Base-by-base conservation (phyloP, 2,329 filamentous ascomycete genomes). In the Fusarium xylarioides region DNA sequence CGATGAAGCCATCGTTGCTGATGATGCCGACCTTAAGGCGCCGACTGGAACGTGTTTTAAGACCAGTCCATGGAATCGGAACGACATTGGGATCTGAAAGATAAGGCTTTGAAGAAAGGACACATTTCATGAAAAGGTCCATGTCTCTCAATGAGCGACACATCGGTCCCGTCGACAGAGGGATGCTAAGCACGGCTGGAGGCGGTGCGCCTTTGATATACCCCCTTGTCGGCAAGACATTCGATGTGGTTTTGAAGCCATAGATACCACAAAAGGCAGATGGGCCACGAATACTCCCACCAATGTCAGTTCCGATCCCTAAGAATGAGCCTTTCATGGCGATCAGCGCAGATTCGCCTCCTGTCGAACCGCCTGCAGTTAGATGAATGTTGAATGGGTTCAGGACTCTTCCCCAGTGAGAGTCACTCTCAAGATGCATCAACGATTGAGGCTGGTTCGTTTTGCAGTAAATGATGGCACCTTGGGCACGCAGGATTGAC, bases 401-500 rank as follows among this genome's bases (percentile, higher is more conserved):
- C n/a, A 91, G 79, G 0, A 87, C 88, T 28, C 87, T 85, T 4
- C 89, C 90, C 68, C 87, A 89, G 34, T 91, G 79, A 71, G 92
- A 91, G 72, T 92, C 90, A 35, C 89, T 77, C 10, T 83, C 82
- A 66, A 82, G 82, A 64, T 88, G 78, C 3, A 84, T 85, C 3
- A 69, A 16, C 0, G 66, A 70, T 68, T 89, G 87, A 2, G 91
- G 90, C 12, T 92, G 85, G 63, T 91, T 92, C 1, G 91, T 92
- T 79, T 92, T 93, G 71, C 88, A 86, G 74, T 91, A 90, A n/a
- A 91, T 81, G 0, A 93, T 85, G 2, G 91, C 91, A 3, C 92
- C 92, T 0, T 90, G 83, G 23, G 85, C 83, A 32, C 88, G 81
- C 8, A 93, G 80, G 2, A 92, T 82, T 14, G 88, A 84, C 1